A percentile compares a stretch with the other conserved stretches of the same genome.
These are phyloP conservation scores for Ceratobasidium sp. DNA, from an alignment of 1,284 basidiomycete genomes.

Conservation along the genomic window DNA sequence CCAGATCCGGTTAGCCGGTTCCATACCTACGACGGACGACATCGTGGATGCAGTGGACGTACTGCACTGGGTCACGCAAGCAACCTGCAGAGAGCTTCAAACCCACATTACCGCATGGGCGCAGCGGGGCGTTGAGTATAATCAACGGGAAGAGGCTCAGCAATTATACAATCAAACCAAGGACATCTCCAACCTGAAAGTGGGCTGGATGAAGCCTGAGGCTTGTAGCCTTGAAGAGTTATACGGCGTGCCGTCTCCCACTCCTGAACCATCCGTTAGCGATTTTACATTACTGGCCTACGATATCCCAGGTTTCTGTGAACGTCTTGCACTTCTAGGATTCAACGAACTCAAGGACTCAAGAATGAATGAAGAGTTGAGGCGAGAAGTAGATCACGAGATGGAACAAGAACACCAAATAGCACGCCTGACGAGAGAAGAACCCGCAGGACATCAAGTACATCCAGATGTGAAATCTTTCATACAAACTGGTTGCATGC, in stretches of 20 bases:
- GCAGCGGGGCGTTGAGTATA: slow-evolving; percentile 56
- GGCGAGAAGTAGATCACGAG: slow-evolving; percentile 52
- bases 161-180: background rate
- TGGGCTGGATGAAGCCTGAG: slow-evolving; percentile 55
- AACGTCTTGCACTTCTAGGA: background rate
- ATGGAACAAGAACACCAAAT: slow-evolving; percentile 34
- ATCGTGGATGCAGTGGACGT: slow-evolving; percentile 5
- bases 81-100: slow-evolving; percentile 16
- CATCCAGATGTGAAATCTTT: background rate
- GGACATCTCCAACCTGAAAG: background rate
- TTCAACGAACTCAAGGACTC: background rate
- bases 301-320: background rate
- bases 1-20: slow-evolving; percentile 48
- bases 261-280: no score
- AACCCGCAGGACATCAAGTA: background rate
- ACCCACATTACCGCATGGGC: slow-evolving; percentile 34
- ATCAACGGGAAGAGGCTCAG: slow-evolving; percentile 46
- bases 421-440: slow-evolving; percentile 6
- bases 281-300: background rate
- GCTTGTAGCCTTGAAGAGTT: slow-evolving; percentile 52
- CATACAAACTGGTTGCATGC: background rate
- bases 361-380: slow-evolving; percentile 57
- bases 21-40: background rate
- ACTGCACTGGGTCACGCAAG: slow-evolving; percentile 23
- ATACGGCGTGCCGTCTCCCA: slow-evolving; percentile 45